Base-by-base conservation (phyloP, 2,329 filamentous ascomycete genomes). In the Scytalidium sp. region DNA sequence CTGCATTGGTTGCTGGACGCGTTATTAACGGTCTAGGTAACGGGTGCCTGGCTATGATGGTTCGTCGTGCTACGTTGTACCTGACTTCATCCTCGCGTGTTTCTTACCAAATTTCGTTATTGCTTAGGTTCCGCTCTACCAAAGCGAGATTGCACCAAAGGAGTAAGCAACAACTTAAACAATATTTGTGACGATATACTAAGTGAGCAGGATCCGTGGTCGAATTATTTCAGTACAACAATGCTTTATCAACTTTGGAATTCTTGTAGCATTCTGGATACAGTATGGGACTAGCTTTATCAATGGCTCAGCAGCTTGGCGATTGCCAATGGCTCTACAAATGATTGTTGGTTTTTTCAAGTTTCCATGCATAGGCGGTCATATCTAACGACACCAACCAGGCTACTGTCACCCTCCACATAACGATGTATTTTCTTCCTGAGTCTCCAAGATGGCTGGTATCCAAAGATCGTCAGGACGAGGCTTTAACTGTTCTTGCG, bases 401-500 rank as follows among this genome's bases (percentile, higher is more conserved):
- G 41, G 20, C 32, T 15, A 40, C 32, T 32, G 29, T 43, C 11
- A 20, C 29, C 22, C 17, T 49, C 6, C 22, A 39, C 23, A 19
- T 47, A 13, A 67, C 71, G 40, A 66, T 70, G 3, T 75, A 70
- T 19, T 69, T 77, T 53, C 64, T 80, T 5, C 78, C 79, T 1
- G 78, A 82, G 56, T 77, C 73, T 32, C 79, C 79, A 3, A 65
- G 79, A 55, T 54, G 56, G 56, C 54, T 41, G 48, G 56, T 47
- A 50, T 55, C 20, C 47, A 72, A 79, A 43, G 75, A 79, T 49
- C 74, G 76, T n/a, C 70, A 75, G 13, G 78, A 81, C 19, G 71
- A 82, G 53, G 80, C 78, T 0, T 65, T 76, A n/a, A 64, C 70
- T 5, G 74, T 78, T 3, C 71, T 87, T 51, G 72, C 75, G 8